Conservation (phyloP, 2,329 filamentous ascomycete genomes). For the Coniella lustricola region DNA sequence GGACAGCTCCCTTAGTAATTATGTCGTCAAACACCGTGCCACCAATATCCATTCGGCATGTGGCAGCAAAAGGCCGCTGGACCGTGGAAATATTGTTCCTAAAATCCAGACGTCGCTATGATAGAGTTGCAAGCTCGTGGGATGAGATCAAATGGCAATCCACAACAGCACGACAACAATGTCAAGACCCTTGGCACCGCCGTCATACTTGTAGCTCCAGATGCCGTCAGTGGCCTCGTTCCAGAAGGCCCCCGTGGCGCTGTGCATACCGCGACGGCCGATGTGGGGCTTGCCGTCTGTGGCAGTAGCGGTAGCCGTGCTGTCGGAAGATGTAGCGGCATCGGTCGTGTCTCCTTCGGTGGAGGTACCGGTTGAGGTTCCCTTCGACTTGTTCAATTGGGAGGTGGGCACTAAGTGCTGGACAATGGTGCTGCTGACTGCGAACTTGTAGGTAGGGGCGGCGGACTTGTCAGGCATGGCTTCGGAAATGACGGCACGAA, state of each 20-base stretch:
- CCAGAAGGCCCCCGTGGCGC: constrained; percentile 79
- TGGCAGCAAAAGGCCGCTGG: background rate
- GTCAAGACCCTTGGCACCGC: constrained; percentile 59
- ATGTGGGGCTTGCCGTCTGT: constrained; percentile 64
- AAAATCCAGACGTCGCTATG: background rate
- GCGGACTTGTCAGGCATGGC: constrained; percentile 51
- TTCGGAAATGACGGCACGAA: constrained; percentile 71
- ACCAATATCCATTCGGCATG: background rate
- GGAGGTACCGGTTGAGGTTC: constrained; percentile 45
- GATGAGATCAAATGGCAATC: constrained; percentile 53
- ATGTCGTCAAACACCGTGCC: background rate
- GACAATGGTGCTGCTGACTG: constrained; percentile 96
- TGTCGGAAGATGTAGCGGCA: constrained; percentile 31
- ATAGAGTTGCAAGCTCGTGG: background rate
- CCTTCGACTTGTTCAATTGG: constrained; percentile 53
- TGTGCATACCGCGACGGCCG: constrained; percentile 85
- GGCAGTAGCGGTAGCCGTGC: constrained; percentile 35
- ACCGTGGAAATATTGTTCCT: background rate
- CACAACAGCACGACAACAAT: constrained; percentile 70
- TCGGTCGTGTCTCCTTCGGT: constrained; percentile 46
- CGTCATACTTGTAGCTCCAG: constrained; percentile 83
- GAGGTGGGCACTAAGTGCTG: constrained; percentile 75
- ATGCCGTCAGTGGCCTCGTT: constrained; percentile 86
- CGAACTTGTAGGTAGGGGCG: constrained; percentile 76
- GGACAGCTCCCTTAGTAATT: background rate